phyloP scores from a whole-genome alignment of 371 early-diverging fungal species.

The Apophysomyces elegans region DNA sequence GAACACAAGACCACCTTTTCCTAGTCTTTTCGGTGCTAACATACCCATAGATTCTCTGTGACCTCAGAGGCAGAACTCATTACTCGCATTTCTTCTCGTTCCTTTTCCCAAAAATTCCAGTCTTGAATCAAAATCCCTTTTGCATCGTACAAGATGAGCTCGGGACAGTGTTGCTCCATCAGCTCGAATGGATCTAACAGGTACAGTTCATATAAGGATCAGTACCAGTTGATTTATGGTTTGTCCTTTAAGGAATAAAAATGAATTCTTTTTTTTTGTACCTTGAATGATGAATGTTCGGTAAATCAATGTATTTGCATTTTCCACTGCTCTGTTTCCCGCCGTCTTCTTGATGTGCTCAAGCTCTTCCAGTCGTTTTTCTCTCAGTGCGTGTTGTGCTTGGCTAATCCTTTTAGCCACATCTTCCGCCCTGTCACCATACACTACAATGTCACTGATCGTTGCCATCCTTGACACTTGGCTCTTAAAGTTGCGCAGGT shows the following conservation, averaged over 20 bases:
- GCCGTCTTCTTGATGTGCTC: slow-evolving; percentile 17
- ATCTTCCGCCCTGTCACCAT: slow-evolving; percentile 41
- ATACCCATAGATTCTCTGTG: slow-evolving; percentile 63
- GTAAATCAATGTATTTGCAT: slow-evolving; percentile 43
- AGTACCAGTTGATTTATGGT: not conserved
- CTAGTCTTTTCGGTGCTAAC: slow-evolving; percentile 9
- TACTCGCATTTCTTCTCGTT: slow-evolving; percentile 58
- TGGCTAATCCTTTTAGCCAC: slow-evolving; percentile 44
- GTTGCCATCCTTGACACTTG: slow-evolving; percentile 62
- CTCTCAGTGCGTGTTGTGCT: slow-evolving; percentile 48
- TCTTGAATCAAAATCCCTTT: slow-evolving; percentile 40
- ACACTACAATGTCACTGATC: slow-evolving; percentile 60
- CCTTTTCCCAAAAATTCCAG: slow-evolving; percentile 56
- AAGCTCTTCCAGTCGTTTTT: slow-evolving; percentile 16
- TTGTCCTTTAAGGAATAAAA: too few species aligned
- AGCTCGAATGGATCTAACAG: slow-evolving; percentile 45
- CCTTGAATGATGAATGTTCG: slow-evolving; percentile 55
- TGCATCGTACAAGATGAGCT: slow-evolving; percentile 50
- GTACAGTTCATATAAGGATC: not conserved
- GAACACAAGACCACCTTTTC: not conserved
- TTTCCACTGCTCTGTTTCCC: slow-evolving; percentile 28
- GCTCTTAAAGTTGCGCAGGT: slow-evolving; percentile 65
- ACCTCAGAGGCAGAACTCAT: slow-evolving; percentile 62
- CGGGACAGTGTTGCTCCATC: slow-evolving; percentile 55
- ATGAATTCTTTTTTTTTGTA: slow-evolving; percentile 17